A percentile compares a stretch with the other conserved stretches of the same genome.
These are phyloP conservation scores for Arthrobotrys iridis DNA, from an alignment of 2,329 filamentous ascomycete genomes.

Conservation along the genomic window DNA sequence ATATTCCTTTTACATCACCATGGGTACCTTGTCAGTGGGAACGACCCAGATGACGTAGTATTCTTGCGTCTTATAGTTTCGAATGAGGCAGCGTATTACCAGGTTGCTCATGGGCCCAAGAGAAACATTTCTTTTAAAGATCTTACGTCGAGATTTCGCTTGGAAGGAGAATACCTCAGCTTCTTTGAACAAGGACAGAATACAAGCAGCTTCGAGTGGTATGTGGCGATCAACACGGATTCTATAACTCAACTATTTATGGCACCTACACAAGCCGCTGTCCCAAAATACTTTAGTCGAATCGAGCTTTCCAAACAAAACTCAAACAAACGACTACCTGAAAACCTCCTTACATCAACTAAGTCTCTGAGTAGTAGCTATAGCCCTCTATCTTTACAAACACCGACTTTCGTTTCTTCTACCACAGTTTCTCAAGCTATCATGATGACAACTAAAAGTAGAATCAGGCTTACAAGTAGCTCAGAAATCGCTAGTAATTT, in stretches of 20 bases:
- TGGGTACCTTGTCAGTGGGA: slow-evolving; percentile 28
- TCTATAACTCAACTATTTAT: slow-evolving; percentile 18
- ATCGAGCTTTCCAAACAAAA: slow-evolving; percentile 6
- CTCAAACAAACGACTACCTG: neutral
- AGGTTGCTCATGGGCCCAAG: slow-evolving; percentile 33
- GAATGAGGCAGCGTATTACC: slow-evolving; percentile 7
- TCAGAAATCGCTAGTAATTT: neutral
- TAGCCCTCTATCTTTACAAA: neutral
- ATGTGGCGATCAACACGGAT: neutral
- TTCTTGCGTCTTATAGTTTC: slow-evolving; percentile 12
- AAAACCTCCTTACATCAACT: neutral
- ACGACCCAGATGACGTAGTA: slow-evolving; percentile 21
- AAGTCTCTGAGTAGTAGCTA: neutral
- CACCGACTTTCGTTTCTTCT: neutral
- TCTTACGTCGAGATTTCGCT: slow-evolving; percentile 14
- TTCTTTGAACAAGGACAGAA: slow-evolving; percentile 18
- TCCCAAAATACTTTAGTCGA: slow-evolving; percentile 25
- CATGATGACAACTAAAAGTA: neutral
- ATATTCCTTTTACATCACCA: slow-evolving; percentile 16
- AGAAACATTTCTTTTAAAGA: neutral
- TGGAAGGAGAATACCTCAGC: neutral
- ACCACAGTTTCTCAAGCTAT: neutral
- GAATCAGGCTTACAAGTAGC: too few species aligned
- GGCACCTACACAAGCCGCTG: neutral
- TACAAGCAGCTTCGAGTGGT: slow-evolving; percentile 19